A percentile compares a stretch with the other conserved stretches of the same genome.
Evolutionary conservation across 176 grass and related monocot genomes (phyloP).

Genomic region (Raddia distichophylla): DNA sequence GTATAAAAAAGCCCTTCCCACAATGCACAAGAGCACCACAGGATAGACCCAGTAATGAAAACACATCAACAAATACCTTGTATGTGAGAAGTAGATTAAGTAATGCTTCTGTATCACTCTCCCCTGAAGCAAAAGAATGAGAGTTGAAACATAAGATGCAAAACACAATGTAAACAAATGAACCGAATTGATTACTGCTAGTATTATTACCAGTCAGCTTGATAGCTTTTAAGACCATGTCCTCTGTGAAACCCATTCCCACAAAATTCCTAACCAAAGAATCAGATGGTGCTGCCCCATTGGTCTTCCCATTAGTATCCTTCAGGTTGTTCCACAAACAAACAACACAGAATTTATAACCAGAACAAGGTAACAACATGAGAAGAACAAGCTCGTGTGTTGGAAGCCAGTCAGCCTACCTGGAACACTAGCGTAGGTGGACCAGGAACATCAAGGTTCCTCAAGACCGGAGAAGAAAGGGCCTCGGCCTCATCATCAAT

Average conservation of each 20-base stretch:
- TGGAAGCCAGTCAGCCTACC: conserved; percentile 1
- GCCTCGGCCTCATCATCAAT: conserved; percentile 31
- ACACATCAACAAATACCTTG: conserved; percentile 37
- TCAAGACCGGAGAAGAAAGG: not conserved
- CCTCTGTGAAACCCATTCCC: conserved; percentile 59
- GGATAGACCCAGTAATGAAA: conserved; percentile 25
- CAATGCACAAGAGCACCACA: conserved; percentile 4
- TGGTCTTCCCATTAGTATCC: conserved; percentile 39
- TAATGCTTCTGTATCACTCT: conserved; percentile 65
- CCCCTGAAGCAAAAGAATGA: conserved; percentile 51
- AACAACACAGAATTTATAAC: conserved; percentile 29
- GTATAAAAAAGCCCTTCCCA: conserved; percentile 6
- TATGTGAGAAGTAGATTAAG: conserved; percentile 80
- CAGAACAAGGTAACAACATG: conserved; percentile 28
- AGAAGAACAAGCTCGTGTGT: conserved; percentile 3
- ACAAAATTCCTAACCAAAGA: conserved; percentile 45
- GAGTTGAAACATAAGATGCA: conserved; percentile 26
- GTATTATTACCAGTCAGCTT: conserved; percentile 49
- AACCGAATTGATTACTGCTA: conserved; percentile 30
- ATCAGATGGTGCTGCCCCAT: conserved; percentile 18
- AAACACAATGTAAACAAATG: conserved; percentile 31
- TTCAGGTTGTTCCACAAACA: conserved; percentile 32
- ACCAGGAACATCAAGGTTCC: conserved; percentile 31
- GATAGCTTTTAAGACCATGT: conserved; percentile 55
- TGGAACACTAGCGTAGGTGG: not conserved